Conservation (phyloP, 2,329 filamentous ascomycete species). For the Plenodomus lindquistii region DNA sequence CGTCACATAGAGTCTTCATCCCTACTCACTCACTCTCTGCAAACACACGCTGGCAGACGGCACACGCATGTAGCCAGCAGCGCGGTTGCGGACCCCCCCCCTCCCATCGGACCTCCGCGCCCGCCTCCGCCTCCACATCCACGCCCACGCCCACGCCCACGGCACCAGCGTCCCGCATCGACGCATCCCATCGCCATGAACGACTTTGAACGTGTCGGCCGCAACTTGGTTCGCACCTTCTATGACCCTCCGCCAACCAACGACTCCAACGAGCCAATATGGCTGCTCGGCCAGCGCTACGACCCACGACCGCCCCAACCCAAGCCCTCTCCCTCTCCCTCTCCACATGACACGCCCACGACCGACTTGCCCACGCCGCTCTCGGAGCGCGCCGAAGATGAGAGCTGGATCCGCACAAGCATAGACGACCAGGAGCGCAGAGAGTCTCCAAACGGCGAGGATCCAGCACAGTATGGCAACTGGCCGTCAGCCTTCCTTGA, state of each 20-base stretch:
- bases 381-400: constrained; percentile 37
- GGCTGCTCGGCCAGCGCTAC: constrained; percentile 75
- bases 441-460: constrained; percentile 49
- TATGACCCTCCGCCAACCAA: constrained; percentile 91
- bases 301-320: constrained; percentile 37
- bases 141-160: constrained; percentile 3
- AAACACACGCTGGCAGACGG: background rate
- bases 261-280: constrained; percentile 72
- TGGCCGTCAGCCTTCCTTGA: constrained; percentile 88
- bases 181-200: constrained; percentile 52
- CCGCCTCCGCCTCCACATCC: constrained; percentile 17
- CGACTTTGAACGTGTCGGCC: constrained; percentile 73
- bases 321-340: constrained; percentile 19
- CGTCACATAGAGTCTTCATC: background rate
- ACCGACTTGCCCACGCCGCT: constrained; percentile 25
- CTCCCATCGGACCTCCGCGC: constrained; percentile 13
- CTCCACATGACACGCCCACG: constrained; percentile 23
- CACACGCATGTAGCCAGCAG: constrained; percentile 17
- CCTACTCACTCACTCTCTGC: background rate
- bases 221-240: constrained; percentile 85
- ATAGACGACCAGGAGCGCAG: constrained; percentile 69
- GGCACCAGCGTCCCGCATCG: constrained; percentile 1
- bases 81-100: constrained; percentile 8
- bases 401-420: constrained; percentile 69
- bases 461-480: constrained; percentile 52